Conservation (phyloP, 2,329 filamentous ascomycete species). For the Epichloe sibirici region DNA sequence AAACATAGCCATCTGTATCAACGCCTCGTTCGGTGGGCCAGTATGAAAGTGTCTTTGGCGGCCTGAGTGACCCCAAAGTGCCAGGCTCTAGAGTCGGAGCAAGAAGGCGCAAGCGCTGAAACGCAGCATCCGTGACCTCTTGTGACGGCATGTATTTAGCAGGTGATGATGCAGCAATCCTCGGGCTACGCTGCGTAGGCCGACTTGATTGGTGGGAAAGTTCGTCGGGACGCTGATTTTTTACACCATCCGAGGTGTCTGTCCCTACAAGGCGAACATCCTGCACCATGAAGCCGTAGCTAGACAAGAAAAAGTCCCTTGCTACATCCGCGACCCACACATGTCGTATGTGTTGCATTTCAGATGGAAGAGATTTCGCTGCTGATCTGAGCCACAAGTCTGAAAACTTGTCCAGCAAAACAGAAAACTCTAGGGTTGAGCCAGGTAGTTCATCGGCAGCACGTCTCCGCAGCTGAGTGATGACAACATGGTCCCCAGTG, state of each 20-base stretch:
- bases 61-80: conserved; percentile 15
- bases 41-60: conserved; percentile 21
- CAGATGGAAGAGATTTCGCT: conserved; percentile 12
- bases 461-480: conserved; percentile 19
- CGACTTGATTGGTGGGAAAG: conserved; percentile 1
- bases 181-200: neutral
- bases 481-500: conserved; percentile 15
- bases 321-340: conserved; percentile 21
- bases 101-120: conserved; percentile 24
- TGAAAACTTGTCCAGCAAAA: conserved; percentile 17
- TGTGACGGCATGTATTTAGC: conserved; percentile 3
- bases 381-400: conserved; percentile 21
- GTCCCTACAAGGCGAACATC: conserved; percentile 18
- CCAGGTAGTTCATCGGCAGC: conserved; percentile 12
- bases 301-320: conserved; percentile 22
- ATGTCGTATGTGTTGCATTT: conserved; percentile 13
- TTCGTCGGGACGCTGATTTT: conserved; percentile 7
- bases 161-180: conserved; percentile 6
- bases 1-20: conserved; percentile 23
- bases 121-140: conserved; percentile 15
- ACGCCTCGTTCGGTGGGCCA: conserved; percentile 28
- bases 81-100: conserved; percentile 17
- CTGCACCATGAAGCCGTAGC: conserved; percentile 23
- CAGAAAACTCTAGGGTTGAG: conserved; percentile 15
- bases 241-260: conserved; percentile 4